Evolutionary conservation across 306 rosid genomes (phyloP).

Genomic region (Corylus avellana): DNA sequence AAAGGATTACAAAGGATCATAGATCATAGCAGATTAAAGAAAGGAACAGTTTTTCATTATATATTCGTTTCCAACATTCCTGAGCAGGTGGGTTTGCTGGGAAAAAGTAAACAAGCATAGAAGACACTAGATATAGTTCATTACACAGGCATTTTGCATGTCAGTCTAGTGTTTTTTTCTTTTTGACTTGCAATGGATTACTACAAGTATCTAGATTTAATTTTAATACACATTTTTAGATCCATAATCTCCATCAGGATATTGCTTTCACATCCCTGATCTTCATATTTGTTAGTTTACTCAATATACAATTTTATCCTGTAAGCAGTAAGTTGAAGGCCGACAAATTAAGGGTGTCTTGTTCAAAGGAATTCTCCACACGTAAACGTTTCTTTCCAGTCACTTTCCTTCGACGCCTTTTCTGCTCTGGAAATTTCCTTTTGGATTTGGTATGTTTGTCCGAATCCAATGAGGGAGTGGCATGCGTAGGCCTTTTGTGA

Average conservation of each 20-base stretch:
- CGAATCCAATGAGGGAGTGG: background rate
- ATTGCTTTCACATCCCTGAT: too few species aligned
- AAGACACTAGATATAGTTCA: background rate
- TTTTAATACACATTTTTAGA: background rate
- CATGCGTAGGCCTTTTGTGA: background rate
- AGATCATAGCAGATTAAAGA: background rate
- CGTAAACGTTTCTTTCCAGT: background rate
- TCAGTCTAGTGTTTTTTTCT: background rate
- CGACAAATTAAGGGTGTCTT: background rate
- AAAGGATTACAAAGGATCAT: background rate
- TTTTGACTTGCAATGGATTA: background rate
- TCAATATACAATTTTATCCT: too few species aligned
- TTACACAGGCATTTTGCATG: background rate
- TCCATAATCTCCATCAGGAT: background rate
- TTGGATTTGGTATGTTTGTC: background rate
- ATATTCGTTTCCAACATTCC: background rate
- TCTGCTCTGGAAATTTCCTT: constrained; percentile 8
- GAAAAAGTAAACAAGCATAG: background rate
- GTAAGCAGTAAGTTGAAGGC: too few species aligned
- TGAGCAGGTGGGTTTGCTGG: background rate
- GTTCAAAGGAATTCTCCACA: background rate
- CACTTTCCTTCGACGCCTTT: background rate
- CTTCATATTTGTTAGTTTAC: background rate
- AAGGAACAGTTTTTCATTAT: background rate
- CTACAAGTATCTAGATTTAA: background rate